Conservation (phyloP, 169 alveolate genomes). For the Cryptosporidium ryanae region DNA sequence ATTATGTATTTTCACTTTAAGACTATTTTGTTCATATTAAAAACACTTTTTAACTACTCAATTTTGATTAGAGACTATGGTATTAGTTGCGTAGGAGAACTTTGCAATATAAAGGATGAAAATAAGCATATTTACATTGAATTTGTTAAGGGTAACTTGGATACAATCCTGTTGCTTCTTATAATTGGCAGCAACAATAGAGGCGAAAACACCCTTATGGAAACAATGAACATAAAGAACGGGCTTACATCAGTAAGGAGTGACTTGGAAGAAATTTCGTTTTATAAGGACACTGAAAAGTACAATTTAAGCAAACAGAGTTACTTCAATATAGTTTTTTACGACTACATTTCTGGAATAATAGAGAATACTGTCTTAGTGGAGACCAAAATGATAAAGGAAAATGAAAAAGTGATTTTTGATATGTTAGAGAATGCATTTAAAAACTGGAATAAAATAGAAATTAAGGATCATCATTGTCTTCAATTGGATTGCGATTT, state of each 20-base stretch:
- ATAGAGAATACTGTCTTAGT: too few relatives aligned
- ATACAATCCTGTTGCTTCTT: slow-evolving; percentile 11
- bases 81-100: background rate
- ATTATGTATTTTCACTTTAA: slow-evolving; percentile 6
- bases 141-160: slow-evolving; percentile 29
- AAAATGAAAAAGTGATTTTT: too few relatives aligned
- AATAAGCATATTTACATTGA: too few relatives aligned
- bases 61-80: slow-evolving; percentile 8
- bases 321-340: background rate
- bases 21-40: slow-evolving; percentile 14
- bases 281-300: background rate
- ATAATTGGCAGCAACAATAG: background rate
- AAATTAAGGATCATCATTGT: too few relatives aligned
- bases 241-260: background rate
- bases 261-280: slow-evolving; percentile 1
- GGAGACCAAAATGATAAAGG: too few relatives aligned
- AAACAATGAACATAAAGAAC: slow-evolving; percentile 6
- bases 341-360: too few relatives aligned
- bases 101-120: background rate
- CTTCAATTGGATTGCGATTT: too few relatives aligned
- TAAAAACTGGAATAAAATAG: too few relatives aligned
- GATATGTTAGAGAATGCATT: too few relatives aligned
- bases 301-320: background rate
- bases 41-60: slow-evolving; percentile 14
- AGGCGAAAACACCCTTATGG: background rate